Base-by-base conservation (phyloP, 192 early-diverging fungal species). In the Jimgerdemannia lactiflua region DNA sequence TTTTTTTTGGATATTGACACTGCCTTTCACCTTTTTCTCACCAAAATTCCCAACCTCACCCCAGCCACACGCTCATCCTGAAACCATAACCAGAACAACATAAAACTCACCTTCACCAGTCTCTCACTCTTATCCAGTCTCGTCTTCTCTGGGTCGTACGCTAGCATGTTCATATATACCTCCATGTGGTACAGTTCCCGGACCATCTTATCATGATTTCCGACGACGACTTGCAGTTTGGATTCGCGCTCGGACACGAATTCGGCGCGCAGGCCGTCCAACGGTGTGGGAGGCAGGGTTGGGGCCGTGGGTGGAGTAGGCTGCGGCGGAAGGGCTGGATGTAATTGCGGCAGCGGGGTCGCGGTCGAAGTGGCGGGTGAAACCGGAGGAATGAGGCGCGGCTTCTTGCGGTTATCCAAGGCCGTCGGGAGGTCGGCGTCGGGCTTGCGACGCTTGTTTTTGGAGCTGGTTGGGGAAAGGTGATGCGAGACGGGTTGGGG, bases 111-210 rank as follows among this genome's bases (percentile, higher is more conserved):
- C 72, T 88, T 83, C 39, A 82, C 68, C 68, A 91, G 80, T n/a
- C 79, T 80, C 59, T 89, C 88, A 67, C 85, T 86, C 42, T 88
- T 87, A 71, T 88, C 84, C 3, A 75, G 64, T 42, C 84, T 86
- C 66, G 83, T 71, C 71, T 78, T 85, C 59, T 80, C 78, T 3
- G 89, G 87, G 54, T 89, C 86, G 67, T 86, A 90, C 3, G 78
- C 82, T 40, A 90, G 42, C 72, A 85, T 79, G 8, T 80, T 81
- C 43, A 83, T 79, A 74, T 82, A 84, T 3, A 83, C 74, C 75
- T 91, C 89, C 59, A 91, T 71, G 75, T 88, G 86, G 63, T 86
- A 90, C 8, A 90, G 72, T 75, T 92, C 89, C 42, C 86, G 79
- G n/a, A 85, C 79, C n/a, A 80, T 44, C 41, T 76, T 74, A 59